phyloP scores from a whole-genome alignment of 768 basidiomycete genomes.

The Suillus variegatus region DNA sequence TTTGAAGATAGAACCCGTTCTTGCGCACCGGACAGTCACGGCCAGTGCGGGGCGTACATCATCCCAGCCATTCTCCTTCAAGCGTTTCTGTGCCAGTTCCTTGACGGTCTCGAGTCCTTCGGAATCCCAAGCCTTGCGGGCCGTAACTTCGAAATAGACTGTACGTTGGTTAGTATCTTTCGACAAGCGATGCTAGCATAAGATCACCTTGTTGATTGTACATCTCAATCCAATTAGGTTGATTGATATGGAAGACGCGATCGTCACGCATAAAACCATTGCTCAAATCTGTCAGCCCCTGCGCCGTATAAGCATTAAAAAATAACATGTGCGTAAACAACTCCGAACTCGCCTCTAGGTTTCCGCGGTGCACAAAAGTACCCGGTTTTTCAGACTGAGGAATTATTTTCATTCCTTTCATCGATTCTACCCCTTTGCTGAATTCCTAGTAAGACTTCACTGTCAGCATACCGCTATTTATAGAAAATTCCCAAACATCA shows the following conservation, averaged over 20 bases:
- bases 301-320: neutral
- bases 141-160: constrained; percentile 24
- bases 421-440: constrained; percentile 8
- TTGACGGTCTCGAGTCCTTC: constrained; percentile 20
- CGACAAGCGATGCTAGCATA: neutral
- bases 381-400: neutral
- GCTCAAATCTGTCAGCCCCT: constrained; percentile 21
- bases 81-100: constrained; percentile 21
- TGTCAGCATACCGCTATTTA: neutral
- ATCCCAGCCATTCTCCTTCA: constrained; percentile 27
- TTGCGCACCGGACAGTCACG: constrained; percentile 38
- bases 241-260: constrained; percentile 25
- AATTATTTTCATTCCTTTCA: constrained; percentile 8
- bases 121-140: constrained; percentile 20
- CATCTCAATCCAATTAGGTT: constrained; percentile 17
- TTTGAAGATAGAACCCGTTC: neutral
- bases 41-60: constrained; percentile 35
- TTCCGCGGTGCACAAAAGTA: neutral
- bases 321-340: neutral
- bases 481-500: neutral
- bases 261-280: constrained; percentile 30
- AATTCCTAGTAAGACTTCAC: constrained; percentile 9
- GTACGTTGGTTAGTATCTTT: neutral
- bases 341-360: neutral
- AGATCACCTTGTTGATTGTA: constrained; percentile 26